Evolutionary conservation across 352 stramenopile genomes (phyloP).

Genomic region (Stramenopiles sp.): DNA sequence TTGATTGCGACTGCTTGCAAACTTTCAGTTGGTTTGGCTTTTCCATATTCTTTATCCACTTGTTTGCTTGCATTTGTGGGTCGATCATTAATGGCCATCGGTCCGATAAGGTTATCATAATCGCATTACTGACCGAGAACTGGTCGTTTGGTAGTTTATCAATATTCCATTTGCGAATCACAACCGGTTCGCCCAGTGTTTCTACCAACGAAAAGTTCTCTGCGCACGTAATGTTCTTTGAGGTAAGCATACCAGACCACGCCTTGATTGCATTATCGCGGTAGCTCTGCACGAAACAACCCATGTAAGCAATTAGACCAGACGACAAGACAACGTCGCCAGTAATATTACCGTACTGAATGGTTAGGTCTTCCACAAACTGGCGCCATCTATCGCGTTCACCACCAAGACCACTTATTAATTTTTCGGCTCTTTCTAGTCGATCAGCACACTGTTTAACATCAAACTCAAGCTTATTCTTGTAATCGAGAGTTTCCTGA

Average conservation of each 20-base stretch:
- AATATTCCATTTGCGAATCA: slow-evolving; percentile 70
- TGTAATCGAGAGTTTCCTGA: slow-evolving; percentile 70
- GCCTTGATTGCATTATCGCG: slow-evolving; percentile 57
- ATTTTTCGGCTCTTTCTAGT: slow-evolving; percentile 60
- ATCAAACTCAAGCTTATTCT: slow-evolving; percentile 52
- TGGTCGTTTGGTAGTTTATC: slow-evolving; percentile 63
- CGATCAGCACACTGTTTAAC: slow-evolving; percentile 77
- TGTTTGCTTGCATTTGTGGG: slow-evolving; percentile 69
- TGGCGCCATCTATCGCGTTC: slow-evolving; percentile 76
- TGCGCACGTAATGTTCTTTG: slow-evolving; percentile 47
- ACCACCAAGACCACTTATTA: slow-evolving; percentile 73
- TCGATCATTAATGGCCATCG: slow-evolving; percentile 73
- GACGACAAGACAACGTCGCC: slow-evolving; percentile 76
- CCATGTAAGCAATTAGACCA: slow-evolving; percentile 78
- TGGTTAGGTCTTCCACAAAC: slow-evolving; percentile 46
- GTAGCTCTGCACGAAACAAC: slow-evolving; percentile 69
- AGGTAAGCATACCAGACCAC: slow-evolving; percentile 37
- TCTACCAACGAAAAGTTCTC: slow-evolving; percentile 47
- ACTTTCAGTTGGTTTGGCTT: slow-evolving; percentile 75
- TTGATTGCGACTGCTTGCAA: slow-evolving; percentile 67
- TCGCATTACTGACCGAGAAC: slow-evolving; percentile 68
- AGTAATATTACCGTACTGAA: slow-evolving; percentile 58
- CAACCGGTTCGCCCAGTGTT: slow-evolving; percentile 68
- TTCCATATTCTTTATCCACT: slow-evolving; percentile 78
- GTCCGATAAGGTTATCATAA: slow-evolving; percentile 65